Conservation (phyloP, 345 rosid genomes). For the Carallia brachiata region DNA sequence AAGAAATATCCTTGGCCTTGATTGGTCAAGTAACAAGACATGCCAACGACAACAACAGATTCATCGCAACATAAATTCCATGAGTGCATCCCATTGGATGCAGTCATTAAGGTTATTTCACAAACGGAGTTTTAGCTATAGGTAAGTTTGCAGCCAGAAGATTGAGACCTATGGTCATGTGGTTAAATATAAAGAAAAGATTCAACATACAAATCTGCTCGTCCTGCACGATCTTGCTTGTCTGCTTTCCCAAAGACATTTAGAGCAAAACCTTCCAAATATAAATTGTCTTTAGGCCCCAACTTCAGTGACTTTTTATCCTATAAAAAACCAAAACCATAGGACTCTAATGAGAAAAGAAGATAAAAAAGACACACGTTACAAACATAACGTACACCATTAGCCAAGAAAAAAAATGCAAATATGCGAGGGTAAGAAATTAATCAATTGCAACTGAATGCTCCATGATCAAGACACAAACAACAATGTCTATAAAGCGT, state of each 20-base stretch:
- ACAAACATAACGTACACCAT: too few species aligned
- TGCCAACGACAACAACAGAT: background rate
- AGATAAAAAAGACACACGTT: too few species aligned
- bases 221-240: slow-evolving; percentile 94
- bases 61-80: slow-evolving; percentile 4
- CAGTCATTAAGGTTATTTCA: background rate
- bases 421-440: too few species aligned
- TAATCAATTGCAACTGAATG: too few species aligned
- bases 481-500: too few species aligned
- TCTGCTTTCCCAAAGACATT: slow-evolving; percentile 93
- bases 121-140: background rate
- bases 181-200: slow-evolving; percentile 5
- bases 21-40: background rate
- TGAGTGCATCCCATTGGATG: slow-evolving; percentile 1
- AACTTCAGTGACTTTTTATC: too few species aligned
- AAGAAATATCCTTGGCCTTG: too few species aligned
- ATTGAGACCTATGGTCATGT: slow-evolving; percentile 10
- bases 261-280: slow-evolving; percentile 90
- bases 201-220: slow-evolving; percentile 76
- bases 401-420: too few species aligned
- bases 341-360: too few species aligned
- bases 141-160: background rate
- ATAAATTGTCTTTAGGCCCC: too few species aligned
- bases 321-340: too few species aligned
- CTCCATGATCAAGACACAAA: too few species aligned